Base-by-base conservation (phyloP, 2,329 filamentous ascomycete genomes). In the Pseudopyricularia cyperi region DNA sequence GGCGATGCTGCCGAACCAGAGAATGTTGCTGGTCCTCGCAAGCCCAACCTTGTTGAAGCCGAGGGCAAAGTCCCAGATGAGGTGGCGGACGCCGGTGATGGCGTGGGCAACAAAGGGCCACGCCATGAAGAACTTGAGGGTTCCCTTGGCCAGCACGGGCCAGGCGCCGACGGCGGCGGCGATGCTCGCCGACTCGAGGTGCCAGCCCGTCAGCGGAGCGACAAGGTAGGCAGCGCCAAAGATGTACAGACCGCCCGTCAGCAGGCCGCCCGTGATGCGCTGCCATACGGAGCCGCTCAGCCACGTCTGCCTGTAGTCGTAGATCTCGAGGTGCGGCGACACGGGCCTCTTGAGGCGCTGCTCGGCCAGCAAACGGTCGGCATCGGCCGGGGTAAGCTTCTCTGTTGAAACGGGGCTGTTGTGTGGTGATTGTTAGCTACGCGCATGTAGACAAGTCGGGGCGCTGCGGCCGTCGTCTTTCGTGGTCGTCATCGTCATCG, bases 291-390 rank as follows among this genome's bases (percentile, higher is more conserved):
- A 81, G 60, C 82, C 83, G 59, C 77, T 76, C 68, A 87, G 83
- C 84, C 83, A 95, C 61, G 88, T 93, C 71, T 96, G 86, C 68
- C 88, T 82, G 55, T 85, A 79, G 67, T 81, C 78, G 82, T 96
- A 96, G 78, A 94, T 90, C 63, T 71, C 67, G 57, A 96, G 80
- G 66, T 96, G 89, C 52, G 90, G 90, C 46, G 88, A 78, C 61
- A 95, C 76, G 65, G 90, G 90, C 51, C 90, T 90, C 63, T 77
- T 70, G 52, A 84, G 76, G 62, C 90, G 90, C 75, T 96, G 90
- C 63, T 80, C 73, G 62, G 79, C 83, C 65, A 96, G 87, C 69
- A 95, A 80, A 59, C 77, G 65, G 57, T 77, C 62, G 57, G 69
- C 78, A 55, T 83, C 73, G 51, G 67, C 60, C 51, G 70, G 66